Percentiles rank a stretch among this genome's conserved stretches.
These are phyloP conservation scores for Xylariaceae sp. DNA, from an alignment of 2,329 filamentous ascomycete species.

Conservation along the genomic window DNA sequence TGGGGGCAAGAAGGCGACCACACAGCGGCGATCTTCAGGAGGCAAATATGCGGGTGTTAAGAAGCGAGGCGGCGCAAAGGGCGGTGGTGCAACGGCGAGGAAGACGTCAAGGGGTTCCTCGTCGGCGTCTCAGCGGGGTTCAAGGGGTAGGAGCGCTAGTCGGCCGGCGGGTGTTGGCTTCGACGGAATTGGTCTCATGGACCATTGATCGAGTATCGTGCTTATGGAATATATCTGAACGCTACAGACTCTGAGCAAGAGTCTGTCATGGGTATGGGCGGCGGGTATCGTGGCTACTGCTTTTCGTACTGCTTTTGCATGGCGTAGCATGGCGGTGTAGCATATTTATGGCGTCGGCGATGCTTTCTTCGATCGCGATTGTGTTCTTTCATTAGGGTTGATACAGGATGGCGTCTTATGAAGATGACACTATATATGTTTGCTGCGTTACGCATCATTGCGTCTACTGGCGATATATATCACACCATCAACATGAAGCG, in stretches of 20 bases:
- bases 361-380: too few species aligned
- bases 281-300: neutral
- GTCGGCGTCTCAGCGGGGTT: conserved; percentile 3
- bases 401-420: too few species aligned
- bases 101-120: conserved; percentile 12
- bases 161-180: conserved; percentile 20
- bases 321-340: conserved; percentile 1
- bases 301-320: conserved; percentile 5
- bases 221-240: neutral
- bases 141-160: conserved; percentile 2
- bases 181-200: conserved; percentile 29
- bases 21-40: conserved; percentile 15
- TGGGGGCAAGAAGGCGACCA: conserved; percentile 20
- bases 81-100: neutral
- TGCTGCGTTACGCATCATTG: too few species aligned
- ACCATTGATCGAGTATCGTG: conserved; percentile 18
- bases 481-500: too few species aligned
- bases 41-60: conserved; percentile 15
- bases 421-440: too few species aligned
- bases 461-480: too few species aligned
- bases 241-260: neutral
- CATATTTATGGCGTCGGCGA: neutral
- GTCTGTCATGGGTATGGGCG: neutral
- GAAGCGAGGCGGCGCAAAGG: conserved; percentile 16
- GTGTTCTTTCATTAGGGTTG: too few species aligned